A percentile compares a stretch with the other conserved stretches of the same genome.
These are phyloP conservation scores for Bigelowiella natans DNA, from an alignment of 78 protist species.

Conservation along the genomic window DNA sequence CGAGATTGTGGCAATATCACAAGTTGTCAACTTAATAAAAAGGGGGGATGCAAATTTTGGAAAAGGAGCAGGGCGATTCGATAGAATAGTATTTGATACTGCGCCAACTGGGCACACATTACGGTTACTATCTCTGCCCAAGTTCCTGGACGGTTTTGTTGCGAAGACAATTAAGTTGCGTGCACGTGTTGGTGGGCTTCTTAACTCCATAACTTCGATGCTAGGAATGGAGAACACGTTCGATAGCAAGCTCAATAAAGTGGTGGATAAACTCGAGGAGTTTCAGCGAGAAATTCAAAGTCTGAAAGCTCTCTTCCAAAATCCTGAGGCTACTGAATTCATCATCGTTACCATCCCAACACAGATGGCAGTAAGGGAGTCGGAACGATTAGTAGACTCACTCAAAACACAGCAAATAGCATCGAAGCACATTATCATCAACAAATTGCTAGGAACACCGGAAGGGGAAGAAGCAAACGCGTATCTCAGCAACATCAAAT, in stretches of 20 bases:
- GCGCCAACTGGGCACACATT: background rate
- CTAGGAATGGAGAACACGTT: background rate
- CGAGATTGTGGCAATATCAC: background rate
- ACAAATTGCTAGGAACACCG: no score
- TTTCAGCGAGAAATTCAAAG: background rate
- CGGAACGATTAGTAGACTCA: no score
- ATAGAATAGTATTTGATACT: background rate
- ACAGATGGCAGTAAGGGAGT: background rate
- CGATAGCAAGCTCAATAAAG: background rate
- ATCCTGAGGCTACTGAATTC: background rate
- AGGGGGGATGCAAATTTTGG: background rate
- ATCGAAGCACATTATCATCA: no score
- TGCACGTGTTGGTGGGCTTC: background rate
- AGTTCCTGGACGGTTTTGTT: background rate
- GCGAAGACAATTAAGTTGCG: background rate
- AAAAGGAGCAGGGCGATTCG: background rate
- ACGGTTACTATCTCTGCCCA: background rate
- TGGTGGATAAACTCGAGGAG: background rate
- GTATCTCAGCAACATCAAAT: no score
- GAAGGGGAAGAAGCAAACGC: no score
- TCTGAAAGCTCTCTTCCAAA: background rate
- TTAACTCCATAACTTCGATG: background rate
- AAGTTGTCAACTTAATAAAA: background rate
- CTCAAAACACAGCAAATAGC: no score
- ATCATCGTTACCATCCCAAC: background rate